Conservation (phyloP, 2,329 filamentous ascomycete genomes). For the Trichoderma koningiopsis region DNA sequence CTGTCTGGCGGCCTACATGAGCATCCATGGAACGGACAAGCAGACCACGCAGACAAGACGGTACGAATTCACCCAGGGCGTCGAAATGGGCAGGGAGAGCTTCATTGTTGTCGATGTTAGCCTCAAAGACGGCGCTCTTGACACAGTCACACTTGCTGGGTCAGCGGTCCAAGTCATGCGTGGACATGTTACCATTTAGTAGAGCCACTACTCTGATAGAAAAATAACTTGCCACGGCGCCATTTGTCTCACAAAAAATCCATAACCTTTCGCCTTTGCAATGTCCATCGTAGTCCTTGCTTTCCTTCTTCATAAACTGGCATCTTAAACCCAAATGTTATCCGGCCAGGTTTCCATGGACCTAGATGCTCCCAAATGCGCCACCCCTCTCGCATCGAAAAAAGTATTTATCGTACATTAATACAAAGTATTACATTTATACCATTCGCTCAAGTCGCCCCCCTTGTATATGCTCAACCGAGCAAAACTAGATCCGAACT, state of each 20-base stretch:
- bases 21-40: constrained; percentile 42
- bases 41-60: constrained; percentile 37
- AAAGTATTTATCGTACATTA: constrained; percentile 42
- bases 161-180: constrained; percentile 42
- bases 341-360: constrained; percentile 12
- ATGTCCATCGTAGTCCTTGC: constrained; percentile 11
- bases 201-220: constrained; percentile 9
- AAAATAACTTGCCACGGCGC: neutral
- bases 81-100: constrained; percentile 66
- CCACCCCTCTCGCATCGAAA: constrained; percentile 33
- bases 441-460: constrained; percentile 26
- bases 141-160: constrained; percentile 39
- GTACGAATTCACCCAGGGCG: constrained; percentile 64
- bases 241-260: neutral
- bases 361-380: constrained; percentile 29
- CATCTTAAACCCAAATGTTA: constrained; percentile 20
- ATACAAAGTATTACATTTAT: constrained; percentile 42
- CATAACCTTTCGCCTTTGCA: neutral
- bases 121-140: constrained; percentile 37
- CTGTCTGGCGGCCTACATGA: constrained; percentile 58
- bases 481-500: constrained; percentile 29
- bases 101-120: constrained; percentile 52
- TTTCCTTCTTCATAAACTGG: constrained; percentile 11
- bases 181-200: constrained; percentile 37
- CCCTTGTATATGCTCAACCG: constrained; percentile 31